A percentile compares a stretch with the other conserved stretches of the same genome.
Conservation (phyloP, 306 rosid genomes). For the Fragaria nilgerrensis region DNA sequence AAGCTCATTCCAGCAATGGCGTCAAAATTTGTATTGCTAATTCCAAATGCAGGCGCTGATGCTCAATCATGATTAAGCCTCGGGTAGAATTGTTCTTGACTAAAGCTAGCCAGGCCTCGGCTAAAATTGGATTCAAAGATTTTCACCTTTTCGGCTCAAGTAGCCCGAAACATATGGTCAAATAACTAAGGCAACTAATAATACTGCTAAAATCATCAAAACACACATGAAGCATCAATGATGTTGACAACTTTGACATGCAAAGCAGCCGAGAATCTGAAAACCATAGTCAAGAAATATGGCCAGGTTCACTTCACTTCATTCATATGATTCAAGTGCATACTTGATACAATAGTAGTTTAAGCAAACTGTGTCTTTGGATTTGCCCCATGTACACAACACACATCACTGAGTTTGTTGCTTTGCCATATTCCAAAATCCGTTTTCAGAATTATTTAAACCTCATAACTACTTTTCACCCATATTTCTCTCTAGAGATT, state of each 20-base stretch:
- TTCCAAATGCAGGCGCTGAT: too few species aligned
- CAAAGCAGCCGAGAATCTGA: not conserved
- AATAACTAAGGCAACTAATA: not conserved
- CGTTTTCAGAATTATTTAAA: slow-evolving; percentile 19
- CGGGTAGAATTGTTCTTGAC: too few species aligned
- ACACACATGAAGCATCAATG: not conserved
- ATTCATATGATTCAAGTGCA: not conserved
- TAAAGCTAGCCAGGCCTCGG: too few species aligned
- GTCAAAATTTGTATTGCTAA: too few species aligned
- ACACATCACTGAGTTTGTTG: slow-evolving; percentile 5
- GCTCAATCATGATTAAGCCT: too few species aligned
- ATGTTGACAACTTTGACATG: not conserved
- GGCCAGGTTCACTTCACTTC: not conserved
- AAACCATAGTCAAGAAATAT: not conserved
- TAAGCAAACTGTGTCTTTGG: not conserved
- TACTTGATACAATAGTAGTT: not conserved
- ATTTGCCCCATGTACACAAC: not conserved
- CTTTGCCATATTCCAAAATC: slow-evolving; percentile 38
- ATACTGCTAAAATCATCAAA: not conserved
- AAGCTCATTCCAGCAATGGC: too few species aligned
- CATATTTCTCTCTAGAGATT: not conserved
- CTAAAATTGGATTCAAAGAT: too few species aligned
- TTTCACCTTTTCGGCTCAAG: too few species aligned
- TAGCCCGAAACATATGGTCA: not conserved
- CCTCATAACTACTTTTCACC: not conserved